Percentiles rank a stretch among this genome's conserved stretches.
These are phyloP conservation scores for Alloteropsis semialata DNA, from an alignment of 176 grass and related monocot genomes.

Conservation along the genomic window DNA sequence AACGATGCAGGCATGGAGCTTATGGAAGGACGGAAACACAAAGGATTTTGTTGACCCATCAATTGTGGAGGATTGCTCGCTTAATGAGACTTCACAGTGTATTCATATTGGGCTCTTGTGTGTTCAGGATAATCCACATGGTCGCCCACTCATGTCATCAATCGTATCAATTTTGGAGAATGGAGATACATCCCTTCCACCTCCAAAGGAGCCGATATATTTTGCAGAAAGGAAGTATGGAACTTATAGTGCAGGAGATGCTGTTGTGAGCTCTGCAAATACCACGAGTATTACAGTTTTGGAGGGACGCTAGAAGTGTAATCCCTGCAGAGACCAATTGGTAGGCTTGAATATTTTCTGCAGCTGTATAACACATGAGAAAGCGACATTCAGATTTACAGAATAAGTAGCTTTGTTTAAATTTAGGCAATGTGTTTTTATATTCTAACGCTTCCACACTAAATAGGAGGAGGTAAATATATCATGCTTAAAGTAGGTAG, in stretches of 20 bases:
- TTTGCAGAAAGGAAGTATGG: not conserved
- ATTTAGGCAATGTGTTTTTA: not conserved
- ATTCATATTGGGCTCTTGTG: not conserved
- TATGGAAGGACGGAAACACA: not conserved
- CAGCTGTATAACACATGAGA: not conserved
- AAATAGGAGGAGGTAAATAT: no score
- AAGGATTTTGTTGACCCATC: not conserved
- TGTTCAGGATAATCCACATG: not conserved
- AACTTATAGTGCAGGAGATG: not conserved
- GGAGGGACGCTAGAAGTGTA: not conserved
- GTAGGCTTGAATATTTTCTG: not conserved
- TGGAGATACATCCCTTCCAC: not conserved
- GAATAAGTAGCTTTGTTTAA: not conserved
- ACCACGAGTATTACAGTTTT: not conserved
- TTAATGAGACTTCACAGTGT: not conserved
- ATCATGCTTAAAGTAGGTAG: no score
- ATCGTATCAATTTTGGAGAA: not conserved
- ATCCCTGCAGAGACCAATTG: not conserved
- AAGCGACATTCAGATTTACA: not conserved
- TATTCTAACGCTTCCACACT: not conserved
- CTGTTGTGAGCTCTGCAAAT: not conserved
- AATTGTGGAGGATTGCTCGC: not conserved
- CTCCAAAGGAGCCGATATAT: not conserved
- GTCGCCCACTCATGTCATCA: conserved; percentile 1
- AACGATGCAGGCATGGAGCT: not conserved